These are phyloP conservation scores for Daldinia grandis DNA, from an alignment of 495 filamentous ascomycete species.

Conservation along the genomic window DNA sequence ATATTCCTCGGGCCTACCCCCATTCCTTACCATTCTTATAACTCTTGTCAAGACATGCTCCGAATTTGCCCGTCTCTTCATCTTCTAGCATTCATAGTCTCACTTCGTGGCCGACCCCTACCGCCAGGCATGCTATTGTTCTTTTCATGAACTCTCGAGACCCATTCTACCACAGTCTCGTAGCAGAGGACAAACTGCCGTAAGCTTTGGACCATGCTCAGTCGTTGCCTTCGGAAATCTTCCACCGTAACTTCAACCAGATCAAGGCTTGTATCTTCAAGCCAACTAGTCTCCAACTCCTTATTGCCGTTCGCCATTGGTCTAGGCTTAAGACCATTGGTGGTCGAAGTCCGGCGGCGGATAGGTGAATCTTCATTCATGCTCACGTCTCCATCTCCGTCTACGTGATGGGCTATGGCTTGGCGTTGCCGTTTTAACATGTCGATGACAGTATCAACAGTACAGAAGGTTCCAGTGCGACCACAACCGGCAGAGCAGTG, in stretches of 20 bases:
- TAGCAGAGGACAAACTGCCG: conserved; percentile 97
- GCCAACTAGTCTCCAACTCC: conserved; percentile 52
- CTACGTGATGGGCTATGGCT: conserved; percentile 39
- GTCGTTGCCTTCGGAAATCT: conserved; percentile 84
- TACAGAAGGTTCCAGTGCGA: conserved; percentile 94
- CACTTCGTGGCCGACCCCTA: conserved; percentile 44
- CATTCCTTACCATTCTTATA: not conserved
- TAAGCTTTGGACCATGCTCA: conserved; percentile 97
- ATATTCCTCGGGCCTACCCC: conserved; percentile 21
- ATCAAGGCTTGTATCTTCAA: conserved; percentile 69
- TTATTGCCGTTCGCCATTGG: conserved; percentile 3
- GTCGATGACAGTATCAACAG: conserved; percentile 91
- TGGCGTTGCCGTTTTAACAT: conserved; percentile 84
- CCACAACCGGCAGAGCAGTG: conserved; percentile 97
- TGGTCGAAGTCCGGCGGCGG: conserved; percentile 5
- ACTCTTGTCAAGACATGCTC: not conserved
- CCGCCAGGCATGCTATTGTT: conserved; percentile 52
- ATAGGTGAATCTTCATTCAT: conserved; percentile 45
- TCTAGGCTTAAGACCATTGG: not conserved
- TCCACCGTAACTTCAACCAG: conserved; percentile 85
- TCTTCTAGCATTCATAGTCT: conserved; percentile 38
- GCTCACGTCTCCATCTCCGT: conserved; percentile 55
- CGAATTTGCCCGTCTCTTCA: conserved; percentile 5
- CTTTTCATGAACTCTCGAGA: conserved; percentile 55
- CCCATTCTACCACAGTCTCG: conserved; percentile 93